Evolutionary conservation across 2,329 filamentous ascomycete genomes (phyloP), one percentile per base, ranked within the genome.

Genomic region (Aureobasidium sp.): DNA sequence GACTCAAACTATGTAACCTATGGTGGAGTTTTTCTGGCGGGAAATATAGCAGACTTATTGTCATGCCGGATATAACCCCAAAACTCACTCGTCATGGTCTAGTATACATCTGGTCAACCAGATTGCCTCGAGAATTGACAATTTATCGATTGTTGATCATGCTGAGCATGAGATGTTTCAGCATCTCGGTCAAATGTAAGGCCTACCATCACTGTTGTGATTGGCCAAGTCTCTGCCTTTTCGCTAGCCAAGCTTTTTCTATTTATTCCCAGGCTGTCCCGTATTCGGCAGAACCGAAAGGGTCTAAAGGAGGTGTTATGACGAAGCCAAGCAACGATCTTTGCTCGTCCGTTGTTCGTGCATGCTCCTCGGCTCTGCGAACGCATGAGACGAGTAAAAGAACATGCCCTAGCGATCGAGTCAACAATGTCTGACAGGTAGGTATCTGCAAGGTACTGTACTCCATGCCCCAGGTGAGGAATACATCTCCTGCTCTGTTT

Each of bases 241-340:
- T 47, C 20, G n/a, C 13, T 12, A 47, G 55, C 43, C 55, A 47
- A 59, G 43, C 43, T 46, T 59, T 20, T 52, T 47, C 43, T 57
- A 59, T 59, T 34, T 59, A 48, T 59, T 47, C 9, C 15, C 17
- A 47, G 43, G 39, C 55, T 43, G 43, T 59, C 43, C 43, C 57
- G 57, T 60, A 60, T 51, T 32, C 57, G 55, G 55, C 24, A 39
- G 32, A 29, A 37, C 39, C n/a, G 27, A 27, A 37, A 43, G 36
- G 17, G 24, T 26, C 52, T 27, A 43, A 66, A 88, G 84, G 0
- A 89, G 89, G 0, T 20, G 84, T 84, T 0, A 89, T 87, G 20
- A 83, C 86, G 77, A 92, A 95, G 2, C 81, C 57, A 51, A 60
- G 57, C 46, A 43, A 17, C 37, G 57, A 60, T 60, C 57, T 32